Conservation (phyloP, 2,329 filamentous ascomycete genomes). For the Alternaria ethzedia region DNA sequence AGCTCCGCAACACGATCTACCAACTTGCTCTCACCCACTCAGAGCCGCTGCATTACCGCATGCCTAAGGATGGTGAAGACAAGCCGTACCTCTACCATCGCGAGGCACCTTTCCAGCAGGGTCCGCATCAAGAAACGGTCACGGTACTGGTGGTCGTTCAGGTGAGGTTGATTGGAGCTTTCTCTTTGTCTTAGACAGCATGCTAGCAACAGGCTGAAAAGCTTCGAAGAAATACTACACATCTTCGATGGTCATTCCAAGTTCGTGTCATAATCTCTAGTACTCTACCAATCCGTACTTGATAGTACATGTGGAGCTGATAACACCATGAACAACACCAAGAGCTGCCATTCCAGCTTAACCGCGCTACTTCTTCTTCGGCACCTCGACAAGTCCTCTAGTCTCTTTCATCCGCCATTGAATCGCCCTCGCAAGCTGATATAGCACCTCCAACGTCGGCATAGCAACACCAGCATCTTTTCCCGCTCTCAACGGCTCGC, state of each 20-base stretch:
- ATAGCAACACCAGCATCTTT: conserved; percentile 56
- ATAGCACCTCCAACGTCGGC: conserved; percentile 59
- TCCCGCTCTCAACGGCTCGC: conserved; percentile 63
- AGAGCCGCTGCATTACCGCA: background rate
- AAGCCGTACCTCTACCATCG: background rate
- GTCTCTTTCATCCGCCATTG: conserved; percentile 58
- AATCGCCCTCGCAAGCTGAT: conserved; percentile 56
- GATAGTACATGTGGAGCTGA: no score
- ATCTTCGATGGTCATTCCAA: background rate
- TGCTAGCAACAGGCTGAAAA: no score
- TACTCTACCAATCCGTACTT: background rate
- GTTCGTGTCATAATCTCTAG: no score
- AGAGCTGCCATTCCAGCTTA: background rate
- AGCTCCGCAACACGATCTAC: background rate
- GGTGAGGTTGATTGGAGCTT: background rate
- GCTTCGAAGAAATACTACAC: background rate
- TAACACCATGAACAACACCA: background rate
- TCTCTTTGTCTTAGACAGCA: background rate
- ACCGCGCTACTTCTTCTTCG: conserved; percentile 7
- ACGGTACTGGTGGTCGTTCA: background rate
- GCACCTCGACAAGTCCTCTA: conserved; percentile 49
- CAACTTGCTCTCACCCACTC: background rate
- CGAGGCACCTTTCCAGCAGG: background rate
- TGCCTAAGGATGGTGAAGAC: background rate
- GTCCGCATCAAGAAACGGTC: background rate